phyloP scores from a whole-genome alignment of 345 rosid genomes.

The Euphorbia peplus region DNA sequence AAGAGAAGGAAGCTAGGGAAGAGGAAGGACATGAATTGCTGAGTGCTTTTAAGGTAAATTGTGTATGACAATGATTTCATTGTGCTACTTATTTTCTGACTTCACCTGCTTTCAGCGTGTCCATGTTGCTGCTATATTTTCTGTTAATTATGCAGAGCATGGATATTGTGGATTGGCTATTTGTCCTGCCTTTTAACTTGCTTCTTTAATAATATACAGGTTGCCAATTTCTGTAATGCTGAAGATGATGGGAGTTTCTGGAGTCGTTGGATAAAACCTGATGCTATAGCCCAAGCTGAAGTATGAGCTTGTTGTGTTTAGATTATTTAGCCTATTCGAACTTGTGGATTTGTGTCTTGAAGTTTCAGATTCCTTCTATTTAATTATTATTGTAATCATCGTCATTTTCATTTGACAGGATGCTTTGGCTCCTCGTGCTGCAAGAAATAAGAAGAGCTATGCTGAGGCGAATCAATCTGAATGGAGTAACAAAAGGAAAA shows the following conservation, averaged over 20 bases:
- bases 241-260: constrained; percentile 98
- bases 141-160: background rate
- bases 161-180: background rate
- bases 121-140: background rate
- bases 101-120: background rate
- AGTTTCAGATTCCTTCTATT: background rate
- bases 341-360: constrained; percentile 6
- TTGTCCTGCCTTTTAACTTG: background rate
- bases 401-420: constrained; percentile 38
- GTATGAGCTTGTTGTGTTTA: constrained; percentile 40
- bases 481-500: constrained; percentile 76
- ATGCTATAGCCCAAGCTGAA: constrained; percentile 78
- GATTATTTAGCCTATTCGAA: background rate
- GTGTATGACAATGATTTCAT: background rate
- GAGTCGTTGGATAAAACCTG: constrained; percentile 99
- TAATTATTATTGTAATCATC: background rate
- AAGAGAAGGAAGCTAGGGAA: constrained; percentile 61
- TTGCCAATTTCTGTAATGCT: constrained; percentile 81
- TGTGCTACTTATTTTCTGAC: background rate
- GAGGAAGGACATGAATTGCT: constrained; percentile 74
- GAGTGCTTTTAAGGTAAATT: constrained; percentile 89
- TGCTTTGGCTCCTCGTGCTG: constrained; percentile 94
- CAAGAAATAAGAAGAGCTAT: constrained; percentile 87
- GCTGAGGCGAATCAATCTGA: constrained; percentile 74
- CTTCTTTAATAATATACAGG: constrained; percentile 45